phyloP scores from a whole-genome alignment of 2,329 filamentous ascomycete species.

The Cladorrhinum sp. region DNA sequence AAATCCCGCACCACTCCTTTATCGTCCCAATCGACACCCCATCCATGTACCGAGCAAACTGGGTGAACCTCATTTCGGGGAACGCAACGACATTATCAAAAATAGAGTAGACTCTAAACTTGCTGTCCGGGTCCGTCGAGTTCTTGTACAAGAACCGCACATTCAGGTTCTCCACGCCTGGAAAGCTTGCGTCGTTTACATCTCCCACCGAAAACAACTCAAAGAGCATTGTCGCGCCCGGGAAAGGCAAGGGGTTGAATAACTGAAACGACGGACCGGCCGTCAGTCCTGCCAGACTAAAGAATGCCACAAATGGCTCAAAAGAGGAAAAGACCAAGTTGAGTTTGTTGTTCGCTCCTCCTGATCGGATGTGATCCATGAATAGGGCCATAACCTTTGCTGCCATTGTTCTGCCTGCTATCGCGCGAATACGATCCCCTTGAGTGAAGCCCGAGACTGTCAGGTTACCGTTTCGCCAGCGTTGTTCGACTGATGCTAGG shows the following conservation, averaged over 20 bases:
- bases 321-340: conserved; percentile 53
- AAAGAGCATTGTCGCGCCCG: conserved; percentile 72
- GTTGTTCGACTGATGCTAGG: conserved; percentile 69
- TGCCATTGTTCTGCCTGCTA: conserved; percentile 54
- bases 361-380: conserved; percentile 39
- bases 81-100: not conserved
- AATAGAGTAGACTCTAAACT: not conserved
- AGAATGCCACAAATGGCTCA: conserved; percentile 55
- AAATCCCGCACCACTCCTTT: not conserved
- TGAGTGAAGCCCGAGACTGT: conserved; percentile 50
- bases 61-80: not conserved
- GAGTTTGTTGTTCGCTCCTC: conserved; percentile 44
- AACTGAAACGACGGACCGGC: conserved; percentile 52
- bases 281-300: conserved; percentile 47
- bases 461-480: conserved; percentile 51
- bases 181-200: conserved; percentile 26
- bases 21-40: not conserved
- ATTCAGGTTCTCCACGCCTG: conserved; percentile 39
- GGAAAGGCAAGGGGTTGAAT: conserved; percentile 53
- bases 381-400: conserved; percentile 44
- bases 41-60: not conserved
- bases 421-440: conserved; percentile 43
- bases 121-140: conserved; percentile 35
- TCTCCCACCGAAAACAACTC: conserved; percentile 54
- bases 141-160: conserved; percentile 58